These are phyloP conservation scores for Suaeda aralocaspica DNA, from an alignment of 148 eudicot species.

Conservation along the genomic window DNA sequence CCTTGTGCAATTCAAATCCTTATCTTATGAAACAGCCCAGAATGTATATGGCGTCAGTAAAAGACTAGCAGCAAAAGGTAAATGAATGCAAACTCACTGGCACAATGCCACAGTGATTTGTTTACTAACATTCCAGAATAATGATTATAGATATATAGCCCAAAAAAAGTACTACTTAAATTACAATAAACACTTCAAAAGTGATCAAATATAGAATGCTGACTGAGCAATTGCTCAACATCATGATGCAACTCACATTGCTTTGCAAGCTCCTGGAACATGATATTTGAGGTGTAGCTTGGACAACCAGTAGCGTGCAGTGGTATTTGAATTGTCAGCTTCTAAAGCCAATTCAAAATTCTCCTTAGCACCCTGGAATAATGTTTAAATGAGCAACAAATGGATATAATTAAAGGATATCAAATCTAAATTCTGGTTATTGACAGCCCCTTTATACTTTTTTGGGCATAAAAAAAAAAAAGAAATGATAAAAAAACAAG, in stretches of 20 bases:
- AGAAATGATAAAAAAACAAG: no score
- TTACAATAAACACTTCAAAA: background rate
- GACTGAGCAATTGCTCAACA: slow-evolving; percentile 7
- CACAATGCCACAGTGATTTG: background rate
- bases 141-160: background rate
- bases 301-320: slow-evolving; percentile 88
- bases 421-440: background rate
- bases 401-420: no score
- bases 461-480: background rate
- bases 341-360: slow-evolving; percentile 91
- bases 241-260: slow-evolving; percentile 45
- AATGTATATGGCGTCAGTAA: background rate
- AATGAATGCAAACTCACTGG: background rate
- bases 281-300: slow-evolving; percentile 86
- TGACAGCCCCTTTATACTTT: background rate
- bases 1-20: background rate
- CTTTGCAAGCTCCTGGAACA: slow-evolving; percentile 84
- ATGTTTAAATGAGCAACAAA: background rate
- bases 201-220: background rate
- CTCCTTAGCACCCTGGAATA: slow-evolving; percentile 76
- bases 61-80: background rate
- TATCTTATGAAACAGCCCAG: background rate
- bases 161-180: background rate
- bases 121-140: background rate
- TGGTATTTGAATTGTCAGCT: slow-evolving; percentile 80